Conservation (phyloP, 1,284 basidiomycete genomes). For the Marasmius tenuissimus region DNA sequence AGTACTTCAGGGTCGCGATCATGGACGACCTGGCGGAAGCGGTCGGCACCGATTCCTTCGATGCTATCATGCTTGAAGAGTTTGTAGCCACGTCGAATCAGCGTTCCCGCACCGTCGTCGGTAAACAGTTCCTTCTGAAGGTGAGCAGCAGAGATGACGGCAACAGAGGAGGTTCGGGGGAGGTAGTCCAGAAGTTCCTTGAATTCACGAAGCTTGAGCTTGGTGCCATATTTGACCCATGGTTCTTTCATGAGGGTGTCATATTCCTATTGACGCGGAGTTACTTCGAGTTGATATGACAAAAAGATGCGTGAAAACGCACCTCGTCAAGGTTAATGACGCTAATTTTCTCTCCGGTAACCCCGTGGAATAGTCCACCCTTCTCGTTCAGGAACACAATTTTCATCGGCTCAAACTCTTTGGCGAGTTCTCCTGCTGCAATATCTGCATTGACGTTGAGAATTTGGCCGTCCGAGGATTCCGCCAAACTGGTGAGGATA, state of each 20-base stretch:
- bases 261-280: conserved; percentile 70
- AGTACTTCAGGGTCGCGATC: conserved; percentile 94
- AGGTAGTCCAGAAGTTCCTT: conserved; percentile 99
- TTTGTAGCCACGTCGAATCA: conserved; percentile 97
- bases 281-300: conserved; percentile 3
- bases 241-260: conserved; percentile 96
- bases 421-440: conserved; percentile 92
- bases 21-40: conserved; percentile 89
- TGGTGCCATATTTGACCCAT: conserved; percentile 99
- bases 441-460: conserved; percentile 97
- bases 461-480: conserved; percentile 90
- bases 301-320: conserved; percentile 17
- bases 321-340: conserved; percentile 98
- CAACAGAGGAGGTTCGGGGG: conserved; percentile 96
- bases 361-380: conserved; percentile 96
- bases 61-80: conserved; percentile 88
- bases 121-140: conserved; percentile 99
- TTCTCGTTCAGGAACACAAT: conserved; percentile 99
- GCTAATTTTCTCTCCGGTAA: conserved; percentile 92
- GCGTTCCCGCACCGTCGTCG: conserved; percentile 95
- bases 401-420: conserved; percentile 97
- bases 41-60: conserved; percentile 87
- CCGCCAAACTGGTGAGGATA: conserved; percentile 90
- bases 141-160: conserved; percentile 92
- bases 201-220: conserved; percentile 99